phyloP scores from a whole-genome alignment of 768 basidiomycete genomes.

The Russula abietina region DNA sequence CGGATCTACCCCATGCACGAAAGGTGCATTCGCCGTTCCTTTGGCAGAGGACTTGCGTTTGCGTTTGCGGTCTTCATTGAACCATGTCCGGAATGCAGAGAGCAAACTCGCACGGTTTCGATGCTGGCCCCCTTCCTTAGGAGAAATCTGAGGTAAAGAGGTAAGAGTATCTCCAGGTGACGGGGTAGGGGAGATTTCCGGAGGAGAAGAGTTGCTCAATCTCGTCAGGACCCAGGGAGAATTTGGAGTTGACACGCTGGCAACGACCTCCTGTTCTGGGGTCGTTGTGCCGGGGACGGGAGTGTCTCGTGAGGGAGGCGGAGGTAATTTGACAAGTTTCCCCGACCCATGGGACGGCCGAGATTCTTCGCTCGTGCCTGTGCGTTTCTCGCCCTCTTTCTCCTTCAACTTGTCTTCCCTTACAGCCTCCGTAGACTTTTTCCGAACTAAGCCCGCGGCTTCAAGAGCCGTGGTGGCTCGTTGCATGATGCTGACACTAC shows the following conservation, averaged over 20 bases:
- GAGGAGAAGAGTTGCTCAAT: conserved; percentile 29
- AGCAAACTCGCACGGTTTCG: conserved; percentile 76
- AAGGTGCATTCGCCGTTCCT: conserved; percentile 10
- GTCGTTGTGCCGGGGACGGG: conserved; percentile 48
- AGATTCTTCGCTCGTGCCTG: conserved; percentile 48
- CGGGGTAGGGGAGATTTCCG: conserved; percentile 42
- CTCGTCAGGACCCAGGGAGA: conserved; percentile 66
- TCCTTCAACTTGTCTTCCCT: conserved; percentile 50
- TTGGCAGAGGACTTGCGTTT: conserved; percentile 56
- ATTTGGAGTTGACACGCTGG: conserved; percentile 21
- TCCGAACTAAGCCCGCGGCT: conserved; percentile 75
- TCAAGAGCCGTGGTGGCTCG: conserved; percentile 88
- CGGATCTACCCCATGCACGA: conserved; percentile 14
- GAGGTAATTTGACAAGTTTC: conserved; percentile 67
- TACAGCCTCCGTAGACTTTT: conserved; percentile 74
- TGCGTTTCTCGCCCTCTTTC: conserved; percentile 39
- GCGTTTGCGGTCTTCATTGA: conserved; percentile 84
- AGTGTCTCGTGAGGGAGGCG: conserved; percentile 52
- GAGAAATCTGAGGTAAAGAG: conserved; percentile 39
- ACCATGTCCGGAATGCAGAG: conserved; percentile 84
- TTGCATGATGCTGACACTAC: conserved; percentile 95
- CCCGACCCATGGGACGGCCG: conserved; percentile 62
- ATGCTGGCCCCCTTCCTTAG: conserved; percentile 35
- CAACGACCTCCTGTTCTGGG: conserved; percentile 35
- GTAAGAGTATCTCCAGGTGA: conserved; percentile 50